A percentile compares a stretch with the other conserved stretches of the same genome.
These are phyloP conservation scores for Alternaria brassicicola DNA, from an alignment of 2,329 filamentous ascomycete genomes.

Conservation along the genomic window DNA sequence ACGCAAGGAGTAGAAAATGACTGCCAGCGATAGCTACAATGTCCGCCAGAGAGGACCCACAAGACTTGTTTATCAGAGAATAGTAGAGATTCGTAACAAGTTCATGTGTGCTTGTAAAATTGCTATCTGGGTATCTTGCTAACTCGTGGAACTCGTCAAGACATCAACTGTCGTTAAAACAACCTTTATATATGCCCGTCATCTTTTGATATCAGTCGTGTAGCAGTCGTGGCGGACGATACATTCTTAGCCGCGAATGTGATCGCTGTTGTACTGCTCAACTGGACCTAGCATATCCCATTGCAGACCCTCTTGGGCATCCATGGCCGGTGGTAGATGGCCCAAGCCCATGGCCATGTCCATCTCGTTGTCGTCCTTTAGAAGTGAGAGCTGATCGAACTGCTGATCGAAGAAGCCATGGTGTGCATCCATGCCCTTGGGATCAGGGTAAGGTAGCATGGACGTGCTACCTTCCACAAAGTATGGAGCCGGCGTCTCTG, in stretches of 20 bases:
- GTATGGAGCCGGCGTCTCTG: conserved; percentile 40
- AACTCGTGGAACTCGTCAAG: neutral
- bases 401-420: conserved; percentile 14
- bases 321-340: conserved; percentile 25
- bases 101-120: neutral
- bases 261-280: conserved; percentile 32
- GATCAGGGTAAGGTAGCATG: conserved; percentile 1
- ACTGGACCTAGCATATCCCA: conserved; percentile 37
- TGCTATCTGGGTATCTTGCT: conserved; percentile 2
- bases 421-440: conserved; percentile 5
- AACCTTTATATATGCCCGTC: neutral
- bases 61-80: too few species aligned
- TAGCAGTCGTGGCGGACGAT: neutral
- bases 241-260: neutral
- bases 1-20: too few species aligned
- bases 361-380: conserved; percentile 32
- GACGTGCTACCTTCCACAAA: conserved; percentile 19
- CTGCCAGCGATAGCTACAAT: too few species aligned
- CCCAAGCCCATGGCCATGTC: conserved; percentile 32
- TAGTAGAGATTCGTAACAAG: too few species aligned
- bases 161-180: neutral
- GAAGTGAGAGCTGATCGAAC: conserved; percentile 24
- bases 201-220: neutral
- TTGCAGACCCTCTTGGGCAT: conserved; percentile 27
- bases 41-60: too few species aligned